phyloP scores from a whole-genome alignment of 371 early-diverging fungal genomes.

The Conidiobolus incongruus region DNA sequence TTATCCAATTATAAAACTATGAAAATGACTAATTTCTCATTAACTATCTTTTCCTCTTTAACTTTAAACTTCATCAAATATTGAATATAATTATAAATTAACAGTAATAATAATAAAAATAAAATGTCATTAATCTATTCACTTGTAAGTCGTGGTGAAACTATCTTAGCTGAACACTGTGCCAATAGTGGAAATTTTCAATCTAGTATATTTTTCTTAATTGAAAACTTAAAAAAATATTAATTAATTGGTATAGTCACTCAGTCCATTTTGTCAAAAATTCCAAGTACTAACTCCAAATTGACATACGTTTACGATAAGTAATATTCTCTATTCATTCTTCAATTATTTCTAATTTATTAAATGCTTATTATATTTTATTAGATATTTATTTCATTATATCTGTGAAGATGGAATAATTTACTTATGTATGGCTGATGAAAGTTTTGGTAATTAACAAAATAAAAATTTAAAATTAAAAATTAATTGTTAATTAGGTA shows the following conservation, averaged over 20 bases:
- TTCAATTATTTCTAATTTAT: not conserved
- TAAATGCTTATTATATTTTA: slow-evolving; percentile 1
- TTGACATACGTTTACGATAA: slow-evolving; percentile 78
- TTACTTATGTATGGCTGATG: slow-evolving; percentile 79
- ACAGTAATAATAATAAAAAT: no score
- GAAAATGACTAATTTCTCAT: no score
- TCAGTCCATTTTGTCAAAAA: slow-evolving; percentile 72
- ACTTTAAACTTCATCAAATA: no score
- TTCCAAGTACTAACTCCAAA: slow-evolving; percentile 72
- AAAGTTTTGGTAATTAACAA: slow-evolving; percentile 33
- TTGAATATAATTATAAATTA: no score
- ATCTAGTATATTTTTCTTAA: not conserved
- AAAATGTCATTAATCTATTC: slow-evolving; percentile 42
- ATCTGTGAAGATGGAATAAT: slow-evolving; percentile 55
- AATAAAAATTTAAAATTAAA: not conserved
- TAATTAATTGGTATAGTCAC: slow-evolving; percentile 25
- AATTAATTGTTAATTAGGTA: slow-evolving; percentile 12
- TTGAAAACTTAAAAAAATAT: not conserved
- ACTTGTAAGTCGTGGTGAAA: slow-evolving; percentile 40
- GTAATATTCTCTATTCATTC: slow-evolving; percentile 11
- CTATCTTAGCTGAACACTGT: slow-evolving; percentile 53
- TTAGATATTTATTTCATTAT: slow-evolving; percentile 72
- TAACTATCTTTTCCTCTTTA: no score
- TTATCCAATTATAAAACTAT: no score
- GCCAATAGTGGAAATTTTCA: slow-evolving; percentile 47